Percentiles rank a stretch among this genome's conserved stretches.
Evolutionary conservation across 2,329 filamentous ascomycete genomes (phyloP).

Genomic region (Hypoxylon sp.): DNA sequence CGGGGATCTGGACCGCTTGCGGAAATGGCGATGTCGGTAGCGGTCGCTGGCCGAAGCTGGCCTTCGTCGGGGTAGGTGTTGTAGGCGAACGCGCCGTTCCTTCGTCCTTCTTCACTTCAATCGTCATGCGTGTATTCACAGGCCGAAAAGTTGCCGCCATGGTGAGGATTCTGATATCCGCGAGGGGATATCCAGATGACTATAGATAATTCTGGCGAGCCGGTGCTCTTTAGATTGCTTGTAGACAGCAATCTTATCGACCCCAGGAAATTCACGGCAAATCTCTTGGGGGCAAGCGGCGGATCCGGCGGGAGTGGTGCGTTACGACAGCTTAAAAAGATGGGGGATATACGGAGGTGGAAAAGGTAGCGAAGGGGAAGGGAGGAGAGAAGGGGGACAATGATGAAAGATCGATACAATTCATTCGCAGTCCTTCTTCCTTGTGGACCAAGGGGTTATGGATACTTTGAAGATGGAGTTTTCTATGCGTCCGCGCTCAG

Average conservation of each 20-base stretch:
- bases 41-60: conserved; percentile 67
- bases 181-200: not conserved
- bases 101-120: conserved; percentile 49
- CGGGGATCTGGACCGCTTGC: conserved; percentile 62
- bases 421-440: conserved; percentile 46
- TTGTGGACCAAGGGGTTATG: conserved; percentile 32
- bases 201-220: conserved; percentile 9
- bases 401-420: conserved; percentile 42
- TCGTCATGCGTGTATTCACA: conserved; percentile 58
- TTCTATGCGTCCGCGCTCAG: conserved; percentile 19
- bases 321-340: conserved; percentile 38
- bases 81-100: conserved; percentile 48
- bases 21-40: conserved; percentile 66
- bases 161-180: conserved; percentile 9
- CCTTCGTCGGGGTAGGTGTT: conserved; percentile 72
- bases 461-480: conserved; percentile 27
- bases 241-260: not conserved
- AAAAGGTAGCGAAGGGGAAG: conserved; percentile 18
- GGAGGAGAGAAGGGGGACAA: conserved; percentile 29
- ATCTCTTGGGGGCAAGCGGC: conserved; percentile 17
- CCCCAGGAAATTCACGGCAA: conserved; percentile 11
- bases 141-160: conserved; percentile 65
- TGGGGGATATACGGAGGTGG: conserved; percentile 26
- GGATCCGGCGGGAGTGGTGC: conserved; percentile 28
- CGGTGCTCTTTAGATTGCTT: conserved; percentile 3